Evolutionary conservation across 306 rosid species (phyloP), one percentile per base, ranked within the genome.

Genomic region (Vicia villosa): DNA sequence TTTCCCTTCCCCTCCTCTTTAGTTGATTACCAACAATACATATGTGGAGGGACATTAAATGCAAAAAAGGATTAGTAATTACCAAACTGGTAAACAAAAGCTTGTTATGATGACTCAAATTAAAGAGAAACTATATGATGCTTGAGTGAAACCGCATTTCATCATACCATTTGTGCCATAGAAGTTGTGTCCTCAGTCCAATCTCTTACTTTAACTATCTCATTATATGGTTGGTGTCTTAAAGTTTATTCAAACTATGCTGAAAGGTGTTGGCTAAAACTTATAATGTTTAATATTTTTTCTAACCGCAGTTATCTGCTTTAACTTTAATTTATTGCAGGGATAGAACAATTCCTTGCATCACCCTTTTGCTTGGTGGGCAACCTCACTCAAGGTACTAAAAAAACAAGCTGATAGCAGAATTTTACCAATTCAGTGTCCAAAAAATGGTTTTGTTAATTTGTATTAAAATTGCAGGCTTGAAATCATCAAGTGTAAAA

Each of bases 361-460:
- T 89, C 66, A 87, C 89, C 45, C 82, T 94, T 32, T 84, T 94
- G 72, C 85, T 94, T 1, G 99, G 99, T 41, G 30, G 92, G 99
- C 42, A 94, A 94, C 69, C 96, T 94, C 57, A 80, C 81, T 54
- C 89, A 84, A 84, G 98, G 98, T 86, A 4, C 0, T 2, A 37
- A 30, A 34, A 13, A 54, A 45, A 10, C 30, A 13, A 46, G 28
- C n/a, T 28, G 38, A 13, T 9, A 59, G 10, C 63, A 73, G 21
- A 34, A 63, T 55, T 16, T 6, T 19, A 67, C 20, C 37, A 52
- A 49, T 21, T 14, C 1, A 36, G 26, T 36, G 17, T 37, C 36
- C 0, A 47, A 65, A 47, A 49, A 4, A 51, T 28, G 21, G 41
- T 64, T 36, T 51, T 24, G 36, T 22, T 45, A 45, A 74, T 76